phyloP scores from a whole-genome alignment of 2,329 filamentous ascomycete species.

The Zymoseptoria tritici region DNA sequence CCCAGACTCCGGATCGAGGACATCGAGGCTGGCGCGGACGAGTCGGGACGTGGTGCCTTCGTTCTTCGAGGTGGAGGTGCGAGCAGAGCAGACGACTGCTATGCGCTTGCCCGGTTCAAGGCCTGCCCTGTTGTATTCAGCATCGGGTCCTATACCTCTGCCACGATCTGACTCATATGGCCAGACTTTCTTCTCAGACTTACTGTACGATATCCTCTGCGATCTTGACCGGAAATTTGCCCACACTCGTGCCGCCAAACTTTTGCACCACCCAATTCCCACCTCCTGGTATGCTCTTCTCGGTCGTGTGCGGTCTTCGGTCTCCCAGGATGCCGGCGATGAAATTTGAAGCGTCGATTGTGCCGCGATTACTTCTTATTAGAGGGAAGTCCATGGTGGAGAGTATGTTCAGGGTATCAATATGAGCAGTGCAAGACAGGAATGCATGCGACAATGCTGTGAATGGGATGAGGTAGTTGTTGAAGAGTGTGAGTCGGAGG shows the following conservation, averaged over 20 bases:
- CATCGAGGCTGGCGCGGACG: constrained; percentile 42
- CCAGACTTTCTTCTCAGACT: constrained; percentile 12
- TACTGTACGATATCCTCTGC: constrained; percentile 55
- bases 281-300: constrained; percentile 44
- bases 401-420: not conserved
- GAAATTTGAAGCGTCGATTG: constrained; percentile 19
- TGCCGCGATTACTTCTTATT: constrained; percentile 13
- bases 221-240: constrained; percentile 70
- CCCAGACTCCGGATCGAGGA: constrained; percentile 33
- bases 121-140: constrained; percentile 34
- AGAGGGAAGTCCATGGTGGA: constrained; percentile 18
- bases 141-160: constrained; percentile 1
- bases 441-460: not conserved
- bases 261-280: constrained; percentile 79
- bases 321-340: constrained; percentile 18
- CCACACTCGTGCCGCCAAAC: constrained; percentile 90
- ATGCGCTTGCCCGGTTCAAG: constrained; percentile 59
- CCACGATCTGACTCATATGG: not conserved
- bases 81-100: constrained; percentile 89
- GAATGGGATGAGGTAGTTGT: not conserved
- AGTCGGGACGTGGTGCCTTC: constrained; percentile 87
- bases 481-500: not conserved
- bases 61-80: constrained; percentile 88
- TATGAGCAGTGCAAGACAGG: not conserved
- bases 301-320: constrained; percentile 35